Evolutionary conservation across 345 rosid genomes (phyloP).

Genomic region (Euclidium syriacum): DNA sequence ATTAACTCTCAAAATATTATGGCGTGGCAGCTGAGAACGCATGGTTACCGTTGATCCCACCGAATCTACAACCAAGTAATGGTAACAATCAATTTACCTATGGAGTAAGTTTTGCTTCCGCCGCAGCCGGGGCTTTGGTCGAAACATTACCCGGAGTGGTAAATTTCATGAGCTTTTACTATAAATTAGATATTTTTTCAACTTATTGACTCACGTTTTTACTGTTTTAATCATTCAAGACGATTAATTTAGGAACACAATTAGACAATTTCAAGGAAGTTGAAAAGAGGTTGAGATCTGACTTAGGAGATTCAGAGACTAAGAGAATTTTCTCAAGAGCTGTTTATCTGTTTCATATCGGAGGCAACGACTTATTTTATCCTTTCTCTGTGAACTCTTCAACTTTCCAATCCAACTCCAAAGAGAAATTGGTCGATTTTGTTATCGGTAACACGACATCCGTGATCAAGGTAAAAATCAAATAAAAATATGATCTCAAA

Average conservation of each 20-base stretch:
- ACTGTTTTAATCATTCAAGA: conserved; percentile 13
- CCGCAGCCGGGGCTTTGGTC: conserved; percentile 45
- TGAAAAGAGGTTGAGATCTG: conserved; percentile 27
- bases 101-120: conserved; percentile 51
- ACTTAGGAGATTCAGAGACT: conserved; percentile 34
- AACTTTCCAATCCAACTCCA: conserved; percentile 14
- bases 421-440: conserved; percentile 31
- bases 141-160: conserved; percentile 33
- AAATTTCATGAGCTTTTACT: not conserved
- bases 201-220: not conserved
- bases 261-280: conserved; percentile 36
- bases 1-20: too few species aligned
- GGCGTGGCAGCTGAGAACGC: conserved; percentile 39
- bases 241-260: conserved; percentile 37
- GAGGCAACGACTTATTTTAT: conserved; percentile 32
- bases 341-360: conserved; percentile 38
- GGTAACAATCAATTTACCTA: conserved; percentile 12
- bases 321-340: conserved; percentile 33
- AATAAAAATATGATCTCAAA: not conserved
- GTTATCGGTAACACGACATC: conserved; percentile 38
- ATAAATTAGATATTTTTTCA: too few species aligned
- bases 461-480: conserved; percentile 30
- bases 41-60: conserved; percentile 40
- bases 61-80: conserved; percentile 39
- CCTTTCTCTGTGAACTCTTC: conserved; percentile 25